Evolutionary conservation across 192 early-diverging fungal species (phyloP).

Genomic region (Coemansia sp.): DNA sequence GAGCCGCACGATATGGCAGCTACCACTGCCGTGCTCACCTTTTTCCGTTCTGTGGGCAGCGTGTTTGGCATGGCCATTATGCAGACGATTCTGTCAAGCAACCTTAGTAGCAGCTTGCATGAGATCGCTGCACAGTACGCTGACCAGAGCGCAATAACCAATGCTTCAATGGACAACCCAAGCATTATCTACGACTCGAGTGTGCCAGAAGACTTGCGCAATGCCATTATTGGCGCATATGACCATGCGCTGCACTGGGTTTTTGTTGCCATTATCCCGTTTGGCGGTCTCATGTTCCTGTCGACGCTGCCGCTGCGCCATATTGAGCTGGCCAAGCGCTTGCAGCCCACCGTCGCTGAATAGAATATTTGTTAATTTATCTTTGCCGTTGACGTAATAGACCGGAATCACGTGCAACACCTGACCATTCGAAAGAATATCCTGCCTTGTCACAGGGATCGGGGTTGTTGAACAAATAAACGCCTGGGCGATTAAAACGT

Average conservation of each 20-base stretch:
- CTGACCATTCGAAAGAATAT: too few relatives aligned
- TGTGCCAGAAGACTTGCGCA: constrained; percentile 49
- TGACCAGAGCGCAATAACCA: constrained; percentile 15
- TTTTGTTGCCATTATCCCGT: constrained; percentile 58
- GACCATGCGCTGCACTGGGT: constrained; percentile 58
- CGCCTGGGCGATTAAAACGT: too few relatives aligned
- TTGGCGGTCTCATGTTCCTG: constrained; percentile 57
- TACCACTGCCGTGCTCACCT: constrained; percentile 66
- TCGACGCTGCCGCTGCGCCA: constrained; percentile 57
- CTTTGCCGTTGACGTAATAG: too few relatives aligned
- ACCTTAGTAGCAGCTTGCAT: constrained; percentile 17
- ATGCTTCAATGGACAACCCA: constrained; percentile 48
- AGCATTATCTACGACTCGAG: constrained; percentile 30
- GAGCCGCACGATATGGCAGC: constrained; percentile 61
- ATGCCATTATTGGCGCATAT: constrained; percentile 57
- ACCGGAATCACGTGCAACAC: too few relatives aligned
- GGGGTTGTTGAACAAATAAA: too few relatives aligned
- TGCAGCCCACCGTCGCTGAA: constrained; percentile 28
- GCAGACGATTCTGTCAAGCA: constrained; percentile 58
- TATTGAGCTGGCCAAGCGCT: constrained; percentile 32
- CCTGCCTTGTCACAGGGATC: too few relatives aligned
- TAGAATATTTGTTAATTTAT: constrained; percentile 1
- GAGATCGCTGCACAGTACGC: constrained; percentile 1
- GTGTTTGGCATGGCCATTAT: constrained; percentile 64
- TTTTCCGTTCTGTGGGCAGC: constrained; percentile 67